Percentiles rank a stretch among this genome's conserved stretches.
These are phyloP conservation scores for Jamesozyma spencerorum DNA, from an alignment of 805 yeast genomes.

Conservation along the genomic window DNA sequence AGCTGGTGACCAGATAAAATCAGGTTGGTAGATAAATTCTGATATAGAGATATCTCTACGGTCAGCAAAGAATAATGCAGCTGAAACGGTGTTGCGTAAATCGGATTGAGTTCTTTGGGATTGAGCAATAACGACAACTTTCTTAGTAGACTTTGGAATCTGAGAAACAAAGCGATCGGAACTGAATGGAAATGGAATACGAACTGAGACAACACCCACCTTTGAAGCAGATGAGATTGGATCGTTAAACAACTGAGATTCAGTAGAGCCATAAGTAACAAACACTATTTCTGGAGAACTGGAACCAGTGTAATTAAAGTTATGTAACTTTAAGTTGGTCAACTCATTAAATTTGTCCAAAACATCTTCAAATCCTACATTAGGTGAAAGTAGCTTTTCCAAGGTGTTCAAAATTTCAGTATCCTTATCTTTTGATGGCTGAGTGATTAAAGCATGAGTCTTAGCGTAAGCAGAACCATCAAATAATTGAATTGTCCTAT, in stretches of 20 bases:
- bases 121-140: slow-evolving; percentile 63
- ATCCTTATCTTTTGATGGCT: slow-evolving; percentile 7
- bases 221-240: slow-evolving; percentile 25
- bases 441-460: slow-evolving; percentile 14
- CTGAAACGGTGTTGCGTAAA: slow-evolving; percentile 55
- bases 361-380: slow-evolving; percentile 17
- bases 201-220: slow-evolving; percentile 60
- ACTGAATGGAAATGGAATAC: slow-evolving; percentile 78
- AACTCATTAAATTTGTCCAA: slow-evolving; percentile 22
- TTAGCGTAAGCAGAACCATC: slow-evolving; percentile 56
- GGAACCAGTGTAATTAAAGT: slow-evolving; percentile 52
- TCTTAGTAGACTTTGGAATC: slow-evolving; percentile 50
- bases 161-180: slow-evolving; percentile 46
- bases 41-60: slow-evolving; percentile 33
- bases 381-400: neutral
- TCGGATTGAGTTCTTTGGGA: slow-evolving; percentile 27
- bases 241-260: slow-evolving; percentile 43
- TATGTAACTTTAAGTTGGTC: slow-evolving; percentile 19
- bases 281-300: slow-evolving; percentile 50
- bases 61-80: slow-evolving; percentile 50
- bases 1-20: slow-evolving; percentile 47
- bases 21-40: slow-evolving; percentile 44
- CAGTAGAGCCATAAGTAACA: slow-evolving; percentile 70
- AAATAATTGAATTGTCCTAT: slow-evolving; percentile 58
- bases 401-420: slow-evolving; percentile 8